Evolutionary conservation across 1,284 basidiomycete species (phyloP), one percentile per base, ranked within the genome.

Genomic region (Ceratobasidium sp.): DNA sequence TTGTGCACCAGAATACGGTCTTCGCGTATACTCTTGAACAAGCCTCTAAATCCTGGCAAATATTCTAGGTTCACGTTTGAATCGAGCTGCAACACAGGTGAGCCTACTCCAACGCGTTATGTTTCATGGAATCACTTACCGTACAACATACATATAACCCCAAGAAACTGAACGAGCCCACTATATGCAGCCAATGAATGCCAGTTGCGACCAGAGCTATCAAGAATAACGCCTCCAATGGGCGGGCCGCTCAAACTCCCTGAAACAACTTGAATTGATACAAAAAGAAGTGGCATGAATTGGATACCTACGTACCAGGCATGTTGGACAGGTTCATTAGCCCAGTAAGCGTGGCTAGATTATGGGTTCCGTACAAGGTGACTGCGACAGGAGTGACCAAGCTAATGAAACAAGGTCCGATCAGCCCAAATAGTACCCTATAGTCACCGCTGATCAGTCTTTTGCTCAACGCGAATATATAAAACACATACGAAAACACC

Each of bases 401-500:
- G 63, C 81, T 82, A 15, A 83, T 61, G n/a, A 81, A 81, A 5
- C 79, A 79, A 2, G 78, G 79, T 0, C 82, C 82, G 49, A 78
- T 79, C 12, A 79, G 55, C 20, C 82, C 82, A n/a, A 76, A 76
- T 4, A 76, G 49, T 9, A 76, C 49, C 9, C 73, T 76, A n/a
- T 10, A 40, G 28, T 13, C 20, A n/a, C 18, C 7, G 10, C 5
- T 33, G 33, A 33, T 76, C 13, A 55, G 63, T 33, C n/a, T n/a
- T n/a, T 44, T 5, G 46, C 10, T 63, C 33, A 20, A 46, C 23
- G 46, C 13, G 18, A 51, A 39, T 12, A 12, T 13, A 39, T 7
- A 10, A 26, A 77, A 76, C 3, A 81, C 53, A 49, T 79, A 73
- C 23, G 82, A 78, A 61, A 82, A 82, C 44, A 69, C 80, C 55